Conservation (phyloP, 345 rosid genomes). For the Syzygium jambos region DNA sequence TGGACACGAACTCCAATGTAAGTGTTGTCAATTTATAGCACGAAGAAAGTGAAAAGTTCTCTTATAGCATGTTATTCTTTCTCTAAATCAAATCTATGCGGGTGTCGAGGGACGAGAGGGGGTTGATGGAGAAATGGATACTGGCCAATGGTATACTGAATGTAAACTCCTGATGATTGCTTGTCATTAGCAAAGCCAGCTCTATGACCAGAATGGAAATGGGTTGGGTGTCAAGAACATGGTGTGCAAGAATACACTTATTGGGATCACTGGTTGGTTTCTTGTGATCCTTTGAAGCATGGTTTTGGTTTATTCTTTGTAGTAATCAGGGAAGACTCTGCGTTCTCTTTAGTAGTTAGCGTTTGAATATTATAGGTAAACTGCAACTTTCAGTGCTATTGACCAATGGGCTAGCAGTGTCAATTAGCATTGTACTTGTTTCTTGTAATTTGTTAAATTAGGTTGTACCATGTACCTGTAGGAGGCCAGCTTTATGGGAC, state of each 20-base stretch:
- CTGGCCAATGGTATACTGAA: not conserved
- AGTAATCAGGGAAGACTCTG: not conserved
- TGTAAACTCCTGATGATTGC: not conserved
- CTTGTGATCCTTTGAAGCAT: too few species aligned
- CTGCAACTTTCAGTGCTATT: too few species aligned
- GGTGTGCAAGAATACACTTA: too few species aligned
- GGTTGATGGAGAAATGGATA: not conserved
- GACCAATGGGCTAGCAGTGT: too few species aligned
- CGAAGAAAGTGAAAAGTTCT: not conserved
- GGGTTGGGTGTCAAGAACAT: too few species aligned
- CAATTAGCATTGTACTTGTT: too few species aligned
- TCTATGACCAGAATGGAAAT: not conserved
- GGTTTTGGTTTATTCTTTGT: too few species aligned
- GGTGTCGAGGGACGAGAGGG: not conserved
- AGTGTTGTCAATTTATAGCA: not conserved
- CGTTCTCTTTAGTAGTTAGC: not conserved
- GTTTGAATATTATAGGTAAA: too few species aligned
- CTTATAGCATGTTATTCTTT: not conserved
- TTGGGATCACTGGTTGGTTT: too few species aligned
- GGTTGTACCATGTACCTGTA: too few species aligned
- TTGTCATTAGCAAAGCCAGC: not conserved
- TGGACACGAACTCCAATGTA: slow-evolving; percentile 60
- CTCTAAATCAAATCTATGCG: not conserved
- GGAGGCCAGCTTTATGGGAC: too few species aligned
- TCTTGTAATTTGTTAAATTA: too few species aligned